Evolutionary conservation across 305 asterid genomes (phyloP).

Genomic region (Striga hermonthica): DNA sequence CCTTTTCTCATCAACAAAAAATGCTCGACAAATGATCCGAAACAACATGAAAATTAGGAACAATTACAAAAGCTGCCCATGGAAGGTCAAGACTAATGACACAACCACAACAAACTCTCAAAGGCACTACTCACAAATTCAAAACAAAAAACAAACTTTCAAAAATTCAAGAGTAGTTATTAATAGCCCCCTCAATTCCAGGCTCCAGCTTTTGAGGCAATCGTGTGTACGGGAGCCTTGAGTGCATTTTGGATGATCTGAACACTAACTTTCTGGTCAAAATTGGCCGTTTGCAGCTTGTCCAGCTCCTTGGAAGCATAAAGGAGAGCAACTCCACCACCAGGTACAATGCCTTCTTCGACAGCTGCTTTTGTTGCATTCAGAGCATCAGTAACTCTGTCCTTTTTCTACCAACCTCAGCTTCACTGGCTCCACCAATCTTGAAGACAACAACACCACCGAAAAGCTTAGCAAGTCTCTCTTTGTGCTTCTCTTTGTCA

Average conservation of each 20-base stretch:
- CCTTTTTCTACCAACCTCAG: slow-evolving; percentile 64
- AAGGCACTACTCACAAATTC: too few relatives aligned
- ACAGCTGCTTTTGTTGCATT: slow-evolving; percentile 74
- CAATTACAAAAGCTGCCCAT: too few relatives aligned
- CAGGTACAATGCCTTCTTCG: slow-evolving; percentile 66
- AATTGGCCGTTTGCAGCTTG: slow-evolving; percentile 50
- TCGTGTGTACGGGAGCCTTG: slow-evolving; percentile 53
- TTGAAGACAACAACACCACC: slow-evolving; percentile 82
- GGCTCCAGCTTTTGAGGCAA: slow-evolving; percentile 65
- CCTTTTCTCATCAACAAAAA: too few relatives aligned
- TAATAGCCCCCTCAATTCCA: slow-evolving; percentile 61
- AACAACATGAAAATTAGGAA: too few relatives aligned
- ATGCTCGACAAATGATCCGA: too few relatives aligned
- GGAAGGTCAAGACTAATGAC: too few relatives aligned
- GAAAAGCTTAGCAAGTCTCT: slow-evolving; percentile 59
- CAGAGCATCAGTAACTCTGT: slow-evolving; percentile 64
- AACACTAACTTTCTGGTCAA: slow-evolving; percentile 58
- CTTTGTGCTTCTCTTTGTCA: slow-evolving; percentile 58
- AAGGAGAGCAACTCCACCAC: slow-evolving; percentile 62
- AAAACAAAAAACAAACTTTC: too few relatives aligned
- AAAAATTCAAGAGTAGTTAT: too few relatives aligned
- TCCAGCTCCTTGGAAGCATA: slow-evolving; percentile 56
- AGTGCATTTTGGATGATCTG: slow-evolving; percentile 56
- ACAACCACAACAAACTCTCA: too few relatives aligned
- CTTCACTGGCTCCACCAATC: slow-evolving; percentile 74